Base-by-base conservation (phyloP, 2,329 filamentous ascomycete genomes). In the Xylaria sp. region DNA sequence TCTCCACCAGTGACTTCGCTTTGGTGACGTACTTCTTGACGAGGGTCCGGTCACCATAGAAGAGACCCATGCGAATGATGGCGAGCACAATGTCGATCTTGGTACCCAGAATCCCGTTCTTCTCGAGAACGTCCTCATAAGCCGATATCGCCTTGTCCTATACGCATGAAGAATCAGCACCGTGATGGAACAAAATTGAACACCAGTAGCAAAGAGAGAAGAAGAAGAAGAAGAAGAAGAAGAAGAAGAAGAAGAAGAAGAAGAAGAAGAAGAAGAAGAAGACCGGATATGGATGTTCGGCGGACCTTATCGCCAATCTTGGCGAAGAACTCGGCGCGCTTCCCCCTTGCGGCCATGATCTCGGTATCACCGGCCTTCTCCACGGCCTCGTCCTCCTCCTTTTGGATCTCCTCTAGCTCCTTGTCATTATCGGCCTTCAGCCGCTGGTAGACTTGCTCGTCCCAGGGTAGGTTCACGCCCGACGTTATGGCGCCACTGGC, bases 1-100 rank as follows among this genome's bases (percentile, higher is more conserved):
- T 92, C 80, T 99, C 96, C 41, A 99, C 94, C 60, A 99, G 87
- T 3, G 92, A 88, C 83, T 93, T 94, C 75, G 94, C 94, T 52
- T 95, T 91, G 78, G 97, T 94, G 56, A 98, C 89, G 69, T 94
- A 93, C 87, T 97, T 97, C 89, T 97, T 97, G 58, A 97, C 94
- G 65, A 96, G 89, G 50, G 92, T 81, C 83, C 94, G 94, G 82
- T 99, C 96, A 73, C 94, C 94, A 80, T 97, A 99, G 86, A 99
- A 99, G 68, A 99, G 88, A 44, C 93, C 94, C 80, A 98, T 91
- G 69, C 96, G 93, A 84, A 98, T 95, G 84, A 98, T 96, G 75
- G 96, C 96, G 66, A 99, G 91, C 59, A 97, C 94, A 62, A 99
- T 87, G 81, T 99, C 96, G 81, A 99, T 99, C 86, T 98, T 98